Base-by-base conservation (phyloP, 2,329 filamentous ascomycete genomes). In the Annulohypoxylon truncatum region DNA sequence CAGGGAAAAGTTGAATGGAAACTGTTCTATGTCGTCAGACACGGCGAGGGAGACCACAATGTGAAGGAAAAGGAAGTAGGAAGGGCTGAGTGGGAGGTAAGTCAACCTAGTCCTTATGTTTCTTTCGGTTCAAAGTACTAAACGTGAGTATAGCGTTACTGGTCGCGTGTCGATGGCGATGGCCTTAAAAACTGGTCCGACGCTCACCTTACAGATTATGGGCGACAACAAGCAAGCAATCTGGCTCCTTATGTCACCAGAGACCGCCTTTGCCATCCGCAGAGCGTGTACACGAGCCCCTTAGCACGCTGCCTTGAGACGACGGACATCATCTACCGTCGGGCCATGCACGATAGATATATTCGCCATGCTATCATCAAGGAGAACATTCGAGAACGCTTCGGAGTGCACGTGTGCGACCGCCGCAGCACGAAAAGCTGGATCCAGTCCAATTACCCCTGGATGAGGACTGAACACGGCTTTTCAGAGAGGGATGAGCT, bases 381-480 rank as follows among this genome's bases (percentile, higher is more conserved):
- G 73, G 88, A 90, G 62, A 74, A 83, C 3, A 79, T 90, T 12
- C 81, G 89, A 18, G 88, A 91, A 74, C 83, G 85, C 2, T 82
- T 88, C 61, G 87, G 85, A 7, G 80, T 84, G 57, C 88, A 90
- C 73, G 90, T 87, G 0, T 90, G 88, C 73, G 87, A 90, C 74
- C 81, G 84, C 13, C 81, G 88, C 13, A 82, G 82, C 52, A 75
- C 78, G 6, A 80, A 79, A 44, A 78, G 81, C 0, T 83, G 79
- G 73, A 87, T 90, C 65, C 76, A 76, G 1, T 66, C 78, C 12
- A 77, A 80, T 29, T 89, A 85, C 66, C 86, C 86, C 0, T 73
- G 71, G 18, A 89, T 82, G 71, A 68, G 64, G 2, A 80, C 90
- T 46, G 87, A 90, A 73, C 75, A 79, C 0, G 83, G 83, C 0